These are phyloP conservation scores for Colletotrichum truncatum DNA, from an alignment of 2,329 filamentous ascomycete species.

Conservation along the genomic window DNA sequence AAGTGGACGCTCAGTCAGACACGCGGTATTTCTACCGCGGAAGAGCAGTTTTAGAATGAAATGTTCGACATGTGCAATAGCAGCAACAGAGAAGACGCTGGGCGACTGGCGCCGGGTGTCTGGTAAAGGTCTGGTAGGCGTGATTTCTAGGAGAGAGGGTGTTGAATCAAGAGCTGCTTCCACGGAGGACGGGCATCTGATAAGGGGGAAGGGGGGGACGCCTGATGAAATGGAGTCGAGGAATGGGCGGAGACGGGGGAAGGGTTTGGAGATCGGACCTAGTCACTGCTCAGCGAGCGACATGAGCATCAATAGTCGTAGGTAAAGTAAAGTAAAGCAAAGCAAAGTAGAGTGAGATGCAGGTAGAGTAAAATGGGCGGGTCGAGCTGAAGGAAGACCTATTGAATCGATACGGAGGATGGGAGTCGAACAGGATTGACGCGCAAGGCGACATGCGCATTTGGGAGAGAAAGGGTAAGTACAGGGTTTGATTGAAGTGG, in stretches of 20 bases:
- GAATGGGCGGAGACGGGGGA: not conserved
- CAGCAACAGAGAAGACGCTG: not conserved
- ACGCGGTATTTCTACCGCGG: not conserved
- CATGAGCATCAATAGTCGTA: conserved; percentile 11
- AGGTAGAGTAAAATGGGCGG: not conserved
- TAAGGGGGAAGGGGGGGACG: not conserved
- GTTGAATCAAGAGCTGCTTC: not conserved
- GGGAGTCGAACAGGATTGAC: not conserved
- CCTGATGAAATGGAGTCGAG: no score
- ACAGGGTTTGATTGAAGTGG: not conserved
- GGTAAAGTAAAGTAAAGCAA: not conserved
- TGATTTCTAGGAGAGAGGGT: not conserved
- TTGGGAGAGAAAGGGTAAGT: not conserved
- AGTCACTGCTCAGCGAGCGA: conserved; percentile 15
- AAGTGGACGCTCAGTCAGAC: conserved; percentile 14
- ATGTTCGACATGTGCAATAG: not conserved
- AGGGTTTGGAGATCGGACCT: not conserved
- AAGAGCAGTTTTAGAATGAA: not conserved
- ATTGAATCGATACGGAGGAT: not conserved
- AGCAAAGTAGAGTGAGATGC: not conserved
- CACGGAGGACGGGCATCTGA: not conserved
- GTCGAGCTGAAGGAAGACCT: not conserved
- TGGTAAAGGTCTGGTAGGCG: not conserved
- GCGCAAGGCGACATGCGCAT: not conserved
- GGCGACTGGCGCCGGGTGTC: not conserved